Conservation (phyloP, 2,329 filamentous ascomycete species). For the Fusarium sterilihyphosum region DNA sequence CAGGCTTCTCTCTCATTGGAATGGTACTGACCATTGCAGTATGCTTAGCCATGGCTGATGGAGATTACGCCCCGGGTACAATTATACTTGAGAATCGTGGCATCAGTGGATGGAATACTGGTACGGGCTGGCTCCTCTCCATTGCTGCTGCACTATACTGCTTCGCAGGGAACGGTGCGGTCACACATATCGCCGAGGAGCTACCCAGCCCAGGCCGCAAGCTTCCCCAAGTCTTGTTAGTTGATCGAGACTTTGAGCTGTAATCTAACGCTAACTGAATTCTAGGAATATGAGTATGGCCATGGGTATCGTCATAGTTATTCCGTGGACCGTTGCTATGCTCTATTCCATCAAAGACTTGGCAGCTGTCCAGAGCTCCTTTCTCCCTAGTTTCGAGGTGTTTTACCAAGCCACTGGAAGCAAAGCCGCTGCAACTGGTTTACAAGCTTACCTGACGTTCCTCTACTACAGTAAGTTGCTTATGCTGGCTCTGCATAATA, state of each 20-base stretch:
- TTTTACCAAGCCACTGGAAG: background rate
- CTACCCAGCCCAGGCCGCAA: background rate
- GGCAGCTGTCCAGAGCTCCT: background rate
- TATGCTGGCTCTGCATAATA: fast-evolving
- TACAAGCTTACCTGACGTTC: background rate
- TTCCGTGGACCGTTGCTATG: background rate
- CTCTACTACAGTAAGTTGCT: background rate
- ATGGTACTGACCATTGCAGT: background rate
- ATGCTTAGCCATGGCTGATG: background rate
- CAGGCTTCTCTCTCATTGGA: background rate
- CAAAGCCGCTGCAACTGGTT: background rate
- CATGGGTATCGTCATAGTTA: background rate
- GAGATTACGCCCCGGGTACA: background rate
- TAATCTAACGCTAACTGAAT: fast-evolving
- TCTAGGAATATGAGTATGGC: background rate
- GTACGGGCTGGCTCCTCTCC: background rate
- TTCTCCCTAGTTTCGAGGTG: background rate
- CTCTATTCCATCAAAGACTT: background rate
- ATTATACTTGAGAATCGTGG: background rate
- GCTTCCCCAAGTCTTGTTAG: background rate
- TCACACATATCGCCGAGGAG: background rate
- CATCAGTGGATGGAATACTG: background rate
- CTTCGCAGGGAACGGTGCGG: background rate
- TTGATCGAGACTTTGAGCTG: fast-evolving
- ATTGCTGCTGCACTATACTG: background rate